Conservation (phyloP, 495 filamentous ascomycete genomes). For the Thozetella sp. region DNA sequence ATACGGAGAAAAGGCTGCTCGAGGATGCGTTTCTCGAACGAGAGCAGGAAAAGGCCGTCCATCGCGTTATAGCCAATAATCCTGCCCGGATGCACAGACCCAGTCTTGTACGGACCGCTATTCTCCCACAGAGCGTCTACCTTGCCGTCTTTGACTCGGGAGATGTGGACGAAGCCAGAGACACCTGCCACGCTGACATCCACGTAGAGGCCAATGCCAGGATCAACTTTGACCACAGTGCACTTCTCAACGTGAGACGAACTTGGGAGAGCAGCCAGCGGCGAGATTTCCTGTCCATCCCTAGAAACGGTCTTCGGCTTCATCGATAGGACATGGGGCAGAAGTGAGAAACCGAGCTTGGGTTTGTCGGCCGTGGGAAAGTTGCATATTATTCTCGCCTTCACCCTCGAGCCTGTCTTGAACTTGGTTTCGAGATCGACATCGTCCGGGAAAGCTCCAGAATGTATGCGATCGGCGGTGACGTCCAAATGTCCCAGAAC, state of each 20-base stretch:
- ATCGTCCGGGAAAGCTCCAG: constrained; percentile 64
- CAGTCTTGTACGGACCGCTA: constrained; percentile 76
- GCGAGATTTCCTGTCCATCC: constrained; percentile 29
- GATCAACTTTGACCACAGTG: constrained; percentile 75
- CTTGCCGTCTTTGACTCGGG: constrained; percentile 82
- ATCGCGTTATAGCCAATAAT: constrained; percentile 83
- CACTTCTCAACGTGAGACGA: constrained; percentile 76
- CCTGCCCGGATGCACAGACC: constrained; percentile 75
- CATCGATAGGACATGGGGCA: constrained; percentile 79
- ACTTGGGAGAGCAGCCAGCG: constrained; percentile 61
- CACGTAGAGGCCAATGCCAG: constrained; percentile 77
- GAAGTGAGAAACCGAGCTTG: constrained; percentile 82
- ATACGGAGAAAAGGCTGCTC: constrained; percentile 87
- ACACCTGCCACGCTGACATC: constrained; percentile 75
- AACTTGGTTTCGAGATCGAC: constrained; percentile 72
- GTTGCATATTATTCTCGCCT: constrained; percentile 82
- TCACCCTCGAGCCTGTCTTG: constrained; percentile 80
- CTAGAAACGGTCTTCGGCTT: constrained; percentile 42
- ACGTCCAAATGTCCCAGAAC: constrained; percentile 90
- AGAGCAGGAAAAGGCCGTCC: constrained; percentile 85
- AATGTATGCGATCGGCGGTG: constrained; percentile 88
- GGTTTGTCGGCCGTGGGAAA: constrained; percentile 76
- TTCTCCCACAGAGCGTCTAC: constrained; percentile 76
- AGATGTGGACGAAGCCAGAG: constrained; percentile 91
- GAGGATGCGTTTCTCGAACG: constrained; percentile 77